A percentile compares a stretch with the other conserved stretches of the same genome.
These are phyloP conservation scores for Cucurbita argyrosperma DNA, from an alignment of 306 rosid genomes.

Conservation along the genomic window DNA sequence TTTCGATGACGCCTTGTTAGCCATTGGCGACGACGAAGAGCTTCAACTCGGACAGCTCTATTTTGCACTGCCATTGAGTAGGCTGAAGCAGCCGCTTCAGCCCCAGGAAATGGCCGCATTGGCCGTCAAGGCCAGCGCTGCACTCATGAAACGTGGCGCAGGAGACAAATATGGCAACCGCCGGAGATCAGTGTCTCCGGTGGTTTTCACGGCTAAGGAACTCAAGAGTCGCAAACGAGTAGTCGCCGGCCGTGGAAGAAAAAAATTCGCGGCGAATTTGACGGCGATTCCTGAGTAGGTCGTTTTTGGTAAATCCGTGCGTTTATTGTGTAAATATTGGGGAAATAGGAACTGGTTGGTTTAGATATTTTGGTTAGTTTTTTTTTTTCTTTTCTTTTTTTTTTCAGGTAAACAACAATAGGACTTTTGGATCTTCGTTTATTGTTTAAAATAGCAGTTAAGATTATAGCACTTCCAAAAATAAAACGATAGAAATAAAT, in stretches of 20 bases:
- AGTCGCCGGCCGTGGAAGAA: background rate
- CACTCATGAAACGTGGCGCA: constrained; percentile 39
- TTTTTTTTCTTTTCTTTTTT: too few species aligned
- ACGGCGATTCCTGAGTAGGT: constrained; percentile 61
- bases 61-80: constrained; percentile 59
- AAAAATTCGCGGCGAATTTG: constrained; percentile 34
- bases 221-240: constrained; percentile 12
- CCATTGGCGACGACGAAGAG: constrained; percentile 48
- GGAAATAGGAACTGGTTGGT: background rate
- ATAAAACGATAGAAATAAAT: too few species aligned
- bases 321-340: constrained; percentile 19
- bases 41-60: constrained; percentile 76
- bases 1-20: constrained; percentile 53
- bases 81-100: constrained; percentile 39
- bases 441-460: background rate
- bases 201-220: constrained; percentile 21
- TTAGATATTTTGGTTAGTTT: background rate
- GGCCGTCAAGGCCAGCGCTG: constrained; percentile 94
- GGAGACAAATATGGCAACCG: constrained; percentile 20
- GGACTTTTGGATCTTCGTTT: background rate
- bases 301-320: background rate
- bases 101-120: constrained; percentile 90
- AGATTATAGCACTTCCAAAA: background rate
- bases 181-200: constrained; percentile 16
- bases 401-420: too few species aligned